Evolutionary conservation across 495 filamentous ascomycete genomes (phyloP), one percentile per base, ranked within the genome.

Genomic region (Xylaria bambusicola): DNA sequence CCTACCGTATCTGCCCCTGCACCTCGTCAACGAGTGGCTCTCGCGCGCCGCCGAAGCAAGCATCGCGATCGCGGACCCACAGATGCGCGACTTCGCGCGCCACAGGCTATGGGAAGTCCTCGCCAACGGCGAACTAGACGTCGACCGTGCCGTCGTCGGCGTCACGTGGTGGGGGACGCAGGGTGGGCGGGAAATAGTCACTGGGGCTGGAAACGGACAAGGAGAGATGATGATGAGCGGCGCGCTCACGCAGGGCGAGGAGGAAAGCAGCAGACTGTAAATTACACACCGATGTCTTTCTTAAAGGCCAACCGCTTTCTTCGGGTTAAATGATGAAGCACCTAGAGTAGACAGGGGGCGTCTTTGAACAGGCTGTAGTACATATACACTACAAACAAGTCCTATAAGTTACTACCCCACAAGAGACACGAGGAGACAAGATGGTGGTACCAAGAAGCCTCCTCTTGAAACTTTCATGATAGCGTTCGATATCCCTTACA

Each of bases 81-180:
- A 66, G 3, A 86, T 92, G 80, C 79, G 86, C 33, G 80, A 85
- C 29, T 68, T 75, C n/a, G 89, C 86, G 51, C 84, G 85, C 62
- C 80, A 84, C 62, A 80, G 92, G 47, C 90, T 96, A 71, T 97
- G 93, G 92, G 85, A 97, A 49, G 81, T 91, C 1, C 60, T 98
- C 41, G 86, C 86, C 23, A 84, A 81, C 60, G 92, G 93, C 7
- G 93, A 97, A 74, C 93, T 97, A 87, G 93, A 97, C 75, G 84
- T 96, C 47, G 90, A 96, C 65, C 79, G 91, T 24, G 86, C 90
- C 9, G 86, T 88, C 48, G 77, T 90, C 45, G 93, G 87, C 57
- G 88, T 95, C 26, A 84, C 85, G 12, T 98, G 94, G 94, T 98
- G 94, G 94, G 76, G 77, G 7, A 77, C 71, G 4, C 66, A 68